phyloP scores from a whole-genome alignment of 345 rosid species.

The Clausena lansium region DNA sequence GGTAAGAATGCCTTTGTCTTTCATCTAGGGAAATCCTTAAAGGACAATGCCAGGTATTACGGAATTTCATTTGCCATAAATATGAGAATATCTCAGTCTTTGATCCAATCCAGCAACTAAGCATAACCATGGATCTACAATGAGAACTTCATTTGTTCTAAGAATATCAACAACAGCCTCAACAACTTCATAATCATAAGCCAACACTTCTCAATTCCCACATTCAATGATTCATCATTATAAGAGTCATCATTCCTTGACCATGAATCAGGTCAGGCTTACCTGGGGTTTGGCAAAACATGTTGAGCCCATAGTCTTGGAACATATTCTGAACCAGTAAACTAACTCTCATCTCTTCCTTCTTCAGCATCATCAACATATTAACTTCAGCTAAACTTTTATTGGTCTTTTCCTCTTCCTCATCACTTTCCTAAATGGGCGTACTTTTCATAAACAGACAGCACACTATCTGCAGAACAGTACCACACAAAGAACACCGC shows the following conservation, averaged over 20 bases:
- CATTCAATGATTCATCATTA: constrained; percentile 33
- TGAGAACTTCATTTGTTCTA: constrained; percentile 68
- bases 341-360: constrained; percentile 60
- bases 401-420: constrained; percentile 59
- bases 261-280: constrained; percentile 53
- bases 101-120: constrained; percentile 78
- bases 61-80: constrained; percentile 89
- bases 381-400: constrained; percentile 56
- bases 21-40: constrained; percentile 68
- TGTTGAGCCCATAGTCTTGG: constrained; percentile 78
- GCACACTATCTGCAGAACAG: not conserved
- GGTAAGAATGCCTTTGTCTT: constrained; percentile 70
- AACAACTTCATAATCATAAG: constrained; percentile 33
- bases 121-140: constrained; percentile 77
- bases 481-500: constrained; percentile 11
- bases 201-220: constrained; percentile 6
- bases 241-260: constrained; percentile 17
- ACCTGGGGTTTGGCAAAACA: constrained; percentile 68
- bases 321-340: constrained; percentile 66
- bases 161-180: constrained; percentile 57
- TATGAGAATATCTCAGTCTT: constrained; percentile 70
- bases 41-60: constrained; percentile 81
- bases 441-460: constrained; percentile 37
- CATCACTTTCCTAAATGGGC: constrained; percentile 32
- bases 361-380: constrained; percentile 80